phyloP scores from a whole-genome alignment of 176 grass and related monocot species.

The Ensete glaucum region DNA sequence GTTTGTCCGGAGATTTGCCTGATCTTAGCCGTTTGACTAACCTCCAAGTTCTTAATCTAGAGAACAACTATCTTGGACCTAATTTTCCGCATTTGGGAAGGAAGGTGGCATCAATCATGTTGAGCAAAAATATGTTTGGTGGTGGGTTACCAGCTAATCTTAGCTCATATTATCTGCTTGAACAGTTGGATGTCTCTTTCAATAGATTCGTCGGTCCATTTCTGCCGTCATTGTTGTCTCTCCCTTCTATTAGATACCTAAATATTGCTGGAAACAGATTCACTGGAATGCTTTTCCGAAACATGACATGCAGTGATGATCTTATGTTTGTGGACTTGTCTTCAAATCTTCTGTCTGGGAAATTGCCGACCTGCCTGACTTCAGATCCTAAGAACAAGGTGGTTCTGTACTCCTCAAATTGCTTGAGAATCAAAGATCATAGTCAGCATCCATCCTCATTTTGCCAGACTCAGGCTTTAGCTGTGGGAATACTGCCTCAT shows the following conservation, averaged over 20 bases:
- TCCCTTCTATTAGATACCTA: conserved; percentile 64
- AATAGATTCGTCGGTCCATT: conserved; percentile 78
- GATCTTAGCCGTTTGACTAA: conserved; percentile 43
- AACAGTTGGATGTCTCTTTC: conserved; percentile 64
- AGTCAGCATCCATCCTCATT: conserved; percentile 55
- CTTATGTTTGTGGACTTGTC: conserved; percentile 70
- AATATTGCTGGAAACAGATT: conserved; percentile 72
- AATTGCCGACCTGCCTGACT: conserved; percentile 48
- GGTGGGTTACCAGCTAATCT: conserved; percentile 40
- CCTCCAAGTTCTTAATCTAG: conserved; percentile 63
- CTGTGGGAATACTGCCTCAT: conserved; percentile 52
- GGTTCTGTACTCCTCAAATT: conserved; percentile 53
- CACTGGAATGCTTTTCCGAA: conserved; percentile 57
- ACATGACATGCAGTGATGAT: conserved; percentile 47
- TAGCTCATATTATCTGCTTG: conserved; percentile 44
- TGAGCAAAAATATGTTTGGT: conserved; percentile 61
- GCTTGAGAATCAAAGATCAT: conserved; percentile 35
- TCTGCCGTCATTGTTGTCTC: conserved; percentile 47
- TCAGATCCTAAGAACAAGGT: conserved; percentile 27
- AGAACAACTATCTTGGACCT: conserved; percentile 57
- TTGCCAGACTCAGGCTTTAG: conserved; percentile 85
- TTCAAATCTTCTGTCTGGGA: conserved; percentile 58
- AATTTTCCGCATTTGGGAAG: conserved; percentile 52
- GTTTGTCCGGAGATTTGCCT: conserved; percentile 54
- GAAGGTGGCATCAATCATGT: conserved; percentile 58